phyloP scores from a whole-genome alignment of 192 early-diverging fungal genomes.

The Backusella macrospora region DNA sequence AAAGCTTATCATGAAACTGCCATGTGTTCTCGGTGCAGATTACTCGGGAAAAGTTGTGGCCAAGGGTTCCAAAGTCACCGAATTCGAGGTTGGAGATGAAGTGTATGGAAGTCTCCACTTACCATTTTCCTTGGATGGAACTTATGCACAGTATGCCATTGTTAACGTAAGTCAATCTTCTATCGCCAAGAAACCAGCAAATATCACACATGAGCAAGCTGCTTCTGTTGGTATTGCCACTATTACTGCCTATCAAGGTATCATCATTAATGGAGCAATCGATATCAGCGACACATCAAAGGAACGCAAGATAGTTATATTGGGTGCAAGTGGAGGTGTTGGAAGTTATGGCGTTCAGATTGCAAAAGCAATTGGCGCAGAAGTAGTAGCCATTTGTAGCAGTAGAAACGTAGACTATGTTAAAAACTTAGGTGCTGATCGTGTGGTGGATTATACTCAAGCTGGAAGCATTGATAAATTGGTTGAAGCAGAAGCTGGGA shows the following conservation, averaged over 20 bases:
- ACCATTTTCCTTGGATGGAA: conserved; percentile 6
- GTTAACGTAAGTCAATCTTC: not conserved
- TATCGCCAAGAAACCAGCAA: conserved; percentile 24
- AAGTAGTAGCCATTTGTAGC: conserved; percentile 58
- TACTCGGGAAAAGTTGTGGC: conserved; percentile 24
- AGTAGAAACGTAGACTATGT: conserved; percentile 51
- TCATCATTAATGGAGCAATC: not conserved
- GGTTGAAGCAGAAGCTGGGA: conserved; percentile 22
- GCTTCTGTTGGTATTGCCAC: conserved; percentile 20
- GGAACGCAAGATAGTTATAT: conserved; percentile 44
- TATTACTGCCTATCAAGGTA: conserved; percentile 12
- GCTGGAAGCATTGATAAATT: conserved; percentile 39
- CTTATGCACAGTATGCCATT: conserved; percentile 31
- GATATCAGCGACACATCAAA: not conserved
- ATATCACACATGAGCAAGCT: conserved; percentile 16
- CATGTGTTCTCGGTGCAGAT: conserved; percentile 25
- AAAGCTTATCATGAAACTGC: not conserved
- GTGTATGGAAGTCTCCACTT: conserved; percentile 21
- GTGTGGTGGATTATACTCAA: conserved; percentile 58
- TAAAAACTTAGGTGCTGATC: conserved; percentile 55
- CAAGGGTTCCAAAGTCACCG: conserved; percentile 25
- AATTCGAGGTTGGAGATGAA: conserved; percentile 31
- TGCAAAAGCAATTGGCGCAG: conserved; percentile 54
- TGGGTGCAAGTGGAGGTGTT: conserved; percentile 57
- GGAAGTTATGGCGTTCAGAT: conserved; percentile 54